Base-by-base conservation (phyloP, 306 rosid species). In the Hippophae tibetana region DNA sequence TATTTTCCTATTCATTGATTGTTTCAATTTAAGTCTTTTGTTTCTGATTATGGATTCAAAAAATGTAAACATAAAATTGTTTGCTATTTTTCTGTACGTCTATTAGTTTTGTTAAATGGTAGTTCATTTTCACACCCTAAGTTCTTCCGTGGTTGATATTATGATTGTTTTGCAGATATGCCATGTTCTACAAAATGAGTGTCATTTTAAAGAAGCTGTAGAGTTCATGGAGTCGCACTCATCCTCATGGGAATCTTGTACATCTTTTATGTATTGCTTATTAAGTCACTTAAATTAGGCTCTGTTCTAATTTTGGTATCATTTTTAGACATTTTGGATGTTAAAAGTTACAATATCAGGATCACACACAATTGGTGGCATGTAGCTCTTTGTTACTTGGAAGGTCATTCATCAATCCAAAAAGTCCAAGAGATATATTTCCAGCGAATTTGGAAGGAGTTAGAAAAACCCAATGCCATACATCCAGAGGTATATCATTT, bases 331-430 rank as follows among this genome's bases (percentile, higher is more conserved):
- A 60, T 13, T 65, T 60, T 54, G 42, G 43, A 60, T 58, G 41
- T 66, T 48, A 48, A 67, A 58, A 42, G 31, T 46, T 51, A 1
- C 5, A 25, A 45, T 74, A 48, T 75, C 89, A 92, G 96, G 93
- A 47, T 92, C 67, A 81, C 98, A n/a, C 98, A 87, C 76, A 92
- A 92, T 71, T 87, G 98, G 96, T 92, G 98, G 95, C 98, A 92
- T 78, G 96, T 83, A 27, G 89, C 96, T 48, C 87, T 92, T 66
- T 87, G 98, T 69, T 85, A 79, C 83, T 60, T 92, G 68, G 98
- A 92, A 78, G 98, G 93, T 18, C 63, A 69, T 76, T 84, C 83
- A 66, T 83, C 85, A 23, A 71, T 38, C 27, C 69, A 84, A 68
- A 80, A 69, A 65, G 58, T 87, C 60, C 51, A 78, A 13, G 83